Conservation (phyloP, 306 rosid species). For the Dalbergia cochinchinensis region DNA sequence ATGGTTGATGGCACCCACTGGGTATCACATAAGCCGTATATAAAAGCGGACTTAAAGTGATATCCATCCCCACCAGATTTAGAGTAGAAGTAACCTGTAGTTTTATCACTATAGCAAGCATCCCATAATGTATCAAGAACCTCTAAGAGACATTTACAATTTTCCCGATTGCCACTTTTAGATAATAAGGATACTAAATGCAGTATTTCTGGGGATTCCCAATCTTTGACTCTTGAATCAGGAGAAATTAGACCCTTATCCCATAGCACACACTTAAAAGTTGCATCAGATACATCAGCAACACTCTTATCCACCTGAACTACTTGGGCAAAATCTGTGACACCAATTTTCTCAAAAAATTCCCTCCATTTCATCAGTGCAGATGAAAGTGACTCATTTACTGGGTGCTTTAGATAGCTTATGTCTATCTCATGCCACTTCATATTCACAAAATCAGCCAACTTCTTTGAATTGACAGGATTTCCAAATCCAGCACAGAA, state of each 20-base stretch:
- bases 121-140: conserved; percentile 89
- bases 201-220: conserved; percentile 85
- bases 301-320: conserved; percentile 72
- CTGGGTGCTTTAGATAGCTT: conserved; percentile 78
- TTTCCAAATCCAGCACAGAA: conserved; percentile 78
- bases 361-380: conserved; percentile 78
- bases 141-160: conserved; percentile 76
- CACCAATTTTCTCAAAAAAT: conserved; percentile 78
- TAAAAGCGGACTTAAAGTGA: conserved; percentile 76
- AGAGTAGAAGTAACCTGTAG: conserved; percentile 57
- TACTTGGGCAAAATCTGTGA: conserved; percentile 76
- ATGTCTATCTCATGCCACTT: conserved; percentile 83
- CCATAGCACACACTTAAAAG: conserved; percentile 58
- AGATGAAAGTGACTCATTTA: conserved; percentile 63
- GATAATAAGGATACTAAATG: conserved; percentile 68
- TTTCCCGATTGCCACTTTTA: conserved; percentile 60
- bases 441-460: conserved; percentile 65
- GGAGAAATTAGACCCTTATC: conserved; percentile 69
- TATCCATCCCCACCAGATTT: conserved; percentile 57
- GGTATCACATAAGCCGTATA: conserved; percentile 69
- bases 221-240: conserved; percentile 71
- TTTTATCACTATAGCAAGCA: conserved; percentile 74
- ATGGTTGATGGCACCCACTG: conserved; percentile 76
- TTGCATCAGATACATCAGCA: conserved; percentile 56
- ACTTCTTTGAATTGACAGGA: conserved; percentile 68